Base-by-base conservation (phyloP, 1,139 yeast genomes). In the Saccharomyces hybrid region DNA sequence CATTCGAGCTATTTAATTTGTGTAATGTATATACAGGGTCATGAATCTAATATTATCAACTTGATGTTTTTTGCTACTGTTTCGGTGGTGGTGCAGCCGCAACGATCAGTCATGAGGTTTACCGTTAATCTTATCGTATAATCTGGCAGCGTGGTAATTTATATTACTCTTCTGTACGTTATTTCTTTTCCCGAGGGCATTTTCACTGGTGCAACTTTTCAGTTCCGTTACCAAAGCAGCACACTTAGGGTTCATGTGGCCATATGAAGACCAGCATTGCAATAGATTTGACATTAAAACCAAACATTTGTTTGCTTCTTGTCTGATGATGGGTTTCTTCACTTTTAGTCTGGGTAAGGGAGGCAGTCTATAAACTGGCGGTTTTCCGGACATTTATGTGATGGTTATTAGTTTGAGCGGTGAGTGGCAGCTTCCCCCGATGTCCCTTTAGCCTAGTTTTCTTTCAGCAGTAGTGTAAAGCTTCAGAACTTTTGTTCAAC, bases 181-280 rank as follows among this genome's bases (percentile, higher is more conserved):
- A 12, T 61, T 54, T 24, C 60, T 59, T 54, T 62, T 64, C 32
- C 69, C 67, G 55, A 62, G 48, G 2, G 68, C 66, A 47, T 58
- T 64, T 47, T 62, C 65, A 11, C 63, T 58, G 14, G 68, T 62
- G 65, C 88, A 83, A 19, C 69, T 68, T 62, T 81, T 81, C 61
- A 83, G 72, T 47, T 81, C 82, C 28, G 64, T 72, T 65, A 86
- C 96, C 55, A 87, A 74, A 8, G 75, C 76, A 27, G 77, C 75
- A 73, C 98, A 91, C 50, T 74, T 78, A 11, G 78, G 73, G 24
- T 86, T 77, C 56, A 93, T 93, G 71, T 89, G 96, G 52, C 95
- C 93, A 73, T 89, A 88, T 32, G 96, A 88, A 3, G 97, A 95
- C 98, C 98, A 91, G 73, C 98, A 91, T 76, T 87, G 88, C 64